Evolutionary conservation across 2,329 filamentous ascomycete genomes (phyloP), one percentile per base, ranked within the genome.

Genomic region (Colletotrichum tofieldiae): DNA sequence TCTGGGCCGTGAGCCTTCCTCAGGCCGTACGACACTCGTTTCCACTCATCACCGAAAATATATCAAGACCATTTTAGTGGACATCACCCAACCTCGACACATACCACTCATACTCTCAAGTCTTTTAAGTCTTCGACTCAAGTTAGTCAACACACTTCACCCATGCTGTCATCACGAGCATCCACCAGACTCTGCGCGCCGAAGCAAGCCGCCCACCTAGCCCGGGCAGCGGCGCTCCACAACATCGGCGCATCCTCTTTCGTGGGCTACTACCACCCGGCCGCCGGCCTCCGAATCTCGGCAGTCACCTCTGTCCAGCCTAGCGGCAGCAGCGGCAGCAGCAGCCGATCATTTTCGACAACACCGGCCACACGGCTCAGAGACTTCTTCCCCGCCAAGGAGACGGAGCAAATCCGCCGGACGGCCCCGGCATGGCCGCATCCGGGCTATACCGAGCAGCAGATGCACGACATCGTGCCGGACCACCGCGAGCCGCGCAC

Each of bases 401-500:
- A 91, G 77, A 91, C 90, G 3, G 83, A 87, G 26, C 85, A 88
- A 68, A 93, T 94, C 78, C 86, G 88, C 52, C 86, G 85, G 71
- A 93, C 92, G 0, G 87, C 87, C 20, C 85, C 92, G 7, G 88
- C 92, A 73, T 95, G 93, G 92, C 87, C 88, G 41, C 92, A 93
- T 78, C 91, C 91, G 72, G 88, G 91, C 72, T 97, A 94, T 81
- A 93, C 93, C 37, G 88, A 93, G 78, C 87, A 93, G 74, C 92
- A 98, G 80, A 96, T 98, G 93, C 85, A 89, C 32, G 82, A 82
- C 26, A 89, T 98, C 61, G 85, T 87, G 56, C 90, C 96, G 4
- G 94, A 92, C 29, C 96, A 98, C 79, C 92, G 96, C 32, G 82
- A 92, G 75, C 90, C 93, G 1, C 87, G 90, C 77, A 93, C 90